Conservation (phyloP, 2,329 filamentous ascomycete species). For the Scedosporium apiospermum region DNA sequence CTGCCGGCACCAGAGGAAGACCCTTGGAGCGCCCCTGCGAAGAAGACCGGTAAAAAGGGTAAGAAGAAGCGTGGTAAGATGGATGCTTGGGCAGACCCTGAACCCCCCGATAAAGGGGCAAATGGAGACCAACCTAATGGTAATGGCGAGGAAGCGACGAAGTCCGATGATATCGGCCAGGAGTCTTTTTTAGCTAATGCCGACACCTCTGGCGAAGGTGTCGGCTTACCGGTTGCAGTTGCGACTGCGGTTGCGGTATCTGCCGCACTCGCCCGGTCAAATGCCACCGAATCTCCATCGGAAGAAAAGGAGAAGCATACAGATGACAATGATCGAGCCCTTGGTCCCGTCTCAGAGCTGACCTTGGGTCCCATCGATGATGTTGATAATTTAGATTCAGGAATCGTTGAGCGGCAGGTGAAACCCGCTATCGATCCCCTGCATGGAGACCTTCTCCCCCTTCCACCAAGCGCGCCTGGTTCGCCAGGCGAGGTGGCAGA, state of each 20-base stretch:
- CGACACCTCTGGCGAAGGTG: constrained; percentile 62
- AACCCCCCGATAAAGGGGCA: constrained; percentile 12
- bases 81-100: constrained; percentile 1
- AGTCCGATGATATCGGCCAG: constrained; percentile 22
- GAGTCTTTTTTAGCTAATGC: constrained; percentile 65
- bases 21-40: constrained; percentile 23
- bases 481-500: constrained; percentile 30
- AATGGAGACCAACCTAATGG: constrained; percentile 22
- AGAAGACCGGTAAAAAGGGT: constrained; percentile 21
- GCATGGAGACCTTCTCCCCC: constrained; percentile 54
- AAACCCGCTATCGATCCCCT: constrained; percentile 58
- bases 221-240: constrained; percentile 39
- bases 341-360: constrained; percentile 9
- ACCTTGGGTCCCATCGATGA: constrained; percentile 13
- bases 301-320: constrained; percentile 26
- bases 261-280: constrained; percentile 29
- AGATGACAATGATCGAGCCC: constrained; percentile 11
- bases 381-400: constrained; percentile 37
- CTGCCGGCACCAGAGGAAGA: constrained; percentile 21
- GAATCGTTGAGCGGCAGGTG: constrained; percentile 47
- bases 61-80: constrained; percentile 15
- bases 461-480: constrained; percentile 50
- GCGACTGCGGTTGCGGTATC: constrained; percentile 34
- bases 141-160: constrained; percentile 22
- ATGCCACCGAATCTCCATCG: constrained; percentile 34